Conservation (phyloP, 2,329 filamentous ascomycete genomes). For the Diaporthe australafricana region DNA sequence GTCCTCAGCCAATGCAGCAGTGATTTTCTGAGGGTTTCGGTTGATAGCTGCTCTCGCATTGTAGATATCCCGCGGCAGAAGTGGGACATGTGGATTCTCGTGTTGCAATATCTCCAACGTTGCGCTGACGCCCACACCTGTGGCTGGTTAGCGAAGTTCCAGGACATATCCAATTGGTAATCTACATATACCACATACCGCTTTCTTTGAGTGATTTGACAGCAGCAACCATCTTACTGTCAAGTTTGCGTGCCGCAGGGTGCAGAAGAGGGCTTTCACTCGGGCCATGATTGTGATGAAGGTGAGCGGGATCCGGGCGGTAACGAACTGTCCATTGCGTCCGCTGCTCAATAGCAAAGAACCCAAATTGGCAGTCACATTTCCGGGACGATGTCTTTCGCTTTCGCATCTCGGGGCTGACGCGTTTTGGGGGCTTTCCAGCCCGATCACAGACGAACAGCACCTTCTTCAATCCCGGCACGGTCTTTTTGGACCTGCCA, state of each 20-base stretch:
- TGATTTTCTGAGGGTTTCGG: constrained; percentile 72
- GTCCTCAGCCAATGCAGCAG: constrained; percentile 69
- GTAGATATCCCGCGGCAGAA: constrained; percentile 74
- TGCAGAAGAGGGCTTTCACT: constrained; percentile 76
- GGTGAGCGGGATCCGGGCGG: constrained; percentile 67
- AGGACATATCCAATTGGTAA: neutral
- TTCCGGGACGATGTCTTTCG: constrained; percentile 76
- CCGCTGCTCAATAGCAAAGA: constrained; percentile 75
- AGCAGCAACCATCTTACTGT: constrained; percentile 75
- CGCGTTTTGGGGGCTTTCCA: constrained; percentile 70
- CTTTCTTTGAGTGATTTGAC: constrained; percentile 75
- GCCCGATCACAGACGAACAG: constrained; percentile 75
- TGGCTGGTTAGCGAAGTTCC: constrained; percentile 47
- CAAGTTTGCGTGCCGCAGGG: constrained; percentile 73
- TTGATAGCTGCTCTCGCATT: constrained; percentile 76
- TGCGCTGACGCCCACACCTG: constrained; percentile 73
- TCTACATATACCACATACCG: constrained; percentile 57
- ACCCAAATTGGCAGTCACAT: constrained; percentile 77
- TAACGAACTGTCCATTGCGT: constrained; percentile 76
- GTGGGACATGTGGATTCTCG: constrained; percentile 72
- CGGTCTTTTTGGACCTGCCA: constrained; percentile 75
- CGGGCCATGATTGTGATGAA: constrained; percentile 73
- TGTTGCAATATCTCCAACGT: constrained; percentile 75
- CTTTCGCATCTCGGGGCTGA: constrained; percentile 73
- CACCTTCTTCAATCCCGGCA: constrained; percentile 75